Percentiles rank a stretch among this genome's conserved stretches.
Conservation (phyloP, 768 basidiomycete species). For the Leccinum truebloodii region DNA sequence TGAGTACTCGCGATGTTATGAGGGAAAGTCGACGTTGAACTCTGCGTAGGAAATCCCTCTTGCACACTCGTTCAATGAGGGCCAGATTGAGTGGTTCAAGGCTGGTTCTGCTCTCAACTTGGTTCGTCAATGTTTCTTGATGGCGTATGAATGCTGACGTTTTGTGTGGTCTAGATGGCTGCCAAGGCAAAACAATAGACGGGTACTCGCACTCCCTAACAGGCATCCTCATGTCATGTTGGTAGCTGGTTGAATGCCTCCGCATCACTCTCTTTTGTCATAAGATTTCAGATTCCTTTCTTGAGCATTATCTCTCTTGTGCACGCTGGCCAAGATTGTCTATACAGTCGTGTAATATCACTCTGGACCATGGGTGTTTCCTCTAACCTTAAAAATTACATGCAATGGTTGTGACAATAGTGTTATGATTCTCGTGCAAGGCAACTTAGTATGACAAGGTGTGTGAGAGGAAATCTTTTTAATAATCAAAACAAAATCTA, state of each 20-base stretch:
- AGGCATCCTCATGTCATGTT: neutral
- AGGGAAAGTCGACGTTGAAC: slow-evolving; percentile 12
- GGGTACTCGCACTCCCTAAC: slow-evolving; percentile 14
- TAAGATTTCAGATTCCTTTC: neutral
- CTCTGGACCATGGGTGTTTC: slow-evolving; percentile 11
- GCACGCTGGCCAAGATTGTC: slow-evolving; percentile 16
- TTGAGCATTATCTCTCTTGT: slow-evolving; percentile 1
- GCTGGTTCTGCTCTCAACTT: slow-evolving; percentile 93
- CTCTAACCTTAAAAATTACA: neutral
- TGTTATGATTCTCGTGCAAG: neutral
- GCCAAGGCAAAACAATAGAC: slow-evolving; percentile 54
- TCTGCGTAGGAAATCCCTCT: slow-evolving; percentile 62
- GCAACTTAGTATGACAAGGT: neutral
- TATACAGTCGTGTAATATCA: slow-evolving; percentile 30
- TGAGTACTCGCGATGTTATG: slow-evolving; percentile 28
- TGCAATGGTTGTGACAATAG: slow-evolving; percentile 7
- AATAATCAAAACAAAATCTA: neutral
- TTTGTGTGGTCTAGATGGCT: slow-evolving; percentile 53
- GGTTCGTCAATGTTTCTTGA: slow-evolving; percentile 41
- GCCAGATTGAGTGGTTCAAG: slow-evolving; percentile 99
- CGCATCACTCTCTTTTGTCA: neutral
- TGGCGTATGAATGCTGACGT: slow-evolving; percentile 3
- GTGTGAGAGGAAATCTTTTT: too few relatives aligned
- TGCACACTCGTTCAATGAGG: slow-evolving; percentile 95
- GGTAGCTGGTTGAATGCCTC: neutral